Conservation (phyloP, 768 basidiomycete species). For the Lactifluus hygrophoroides region DNA sequence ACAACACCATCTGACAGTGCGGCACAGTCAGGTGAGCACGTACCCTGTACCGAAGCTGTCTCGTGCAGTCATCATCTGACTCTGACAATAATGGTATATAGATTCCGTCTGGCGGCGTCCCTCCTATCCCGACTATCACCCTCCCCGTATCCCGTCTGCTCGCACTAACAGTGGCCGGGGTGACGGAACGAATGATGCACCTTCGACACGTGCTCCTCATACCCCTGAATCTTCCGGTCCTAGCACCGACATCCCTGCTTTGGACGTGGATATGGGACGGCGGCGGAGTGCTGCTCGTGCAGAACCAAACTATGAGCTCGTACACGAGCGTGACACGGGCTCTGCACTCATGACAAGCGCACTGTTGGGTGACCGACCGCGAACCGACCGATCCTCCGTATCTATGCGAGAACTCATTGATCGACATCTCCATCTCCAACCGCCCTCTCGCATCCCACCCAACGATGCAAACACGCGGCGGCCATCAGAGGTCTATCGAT, state of each 20-base stretch:
- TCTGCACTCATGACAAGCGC: neutral
- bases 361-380: neutral
- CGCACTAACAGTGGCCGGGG: slow-evolving; percentile 2
- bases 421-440: slow-evolving; percentile 4
- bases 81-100: slow-evolving; percentile 1
- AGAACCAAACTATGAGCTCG: slow-evolving; percentile 6
- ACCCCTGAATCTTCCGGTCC: neutral
- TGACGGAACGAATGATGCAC: neutral
- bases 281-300: slow-evolving; percentile 9
- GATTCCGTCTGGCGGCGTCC: slow-evolving; percentile 4
- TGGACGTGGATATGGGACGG: slow-evolving; percentile 7
- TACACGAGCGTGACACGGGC: slow-evolving; percentile 5
- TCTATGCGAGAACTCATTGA: slow-evolving; percentile 9
- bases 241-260: neutral
- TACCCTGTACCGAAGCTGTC: neutral
- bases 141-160: neutral
- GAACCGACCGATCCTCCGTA: neutral
- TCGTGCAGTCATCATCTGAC: neutral
- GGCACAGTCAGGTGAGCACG: slow-evolving; percentile 8
- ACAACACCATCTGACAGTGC: neutral
- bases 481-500: slow-evolving; percentile 5
- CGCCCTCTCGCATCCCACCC: slow-evolving; percentile 1
- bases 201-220: slow-evolving; percentile 1
- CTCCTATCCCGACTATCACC: neutral
- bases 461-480: neutral